Percentiles rank a stretch among this genome's conserved stretches.
These are phyloP conservation scores for Rugonectria rugulosa DNA, from an alignment of 2,329 filamentous ascomycete genomes.

Conservation along the genomic window DNA sequence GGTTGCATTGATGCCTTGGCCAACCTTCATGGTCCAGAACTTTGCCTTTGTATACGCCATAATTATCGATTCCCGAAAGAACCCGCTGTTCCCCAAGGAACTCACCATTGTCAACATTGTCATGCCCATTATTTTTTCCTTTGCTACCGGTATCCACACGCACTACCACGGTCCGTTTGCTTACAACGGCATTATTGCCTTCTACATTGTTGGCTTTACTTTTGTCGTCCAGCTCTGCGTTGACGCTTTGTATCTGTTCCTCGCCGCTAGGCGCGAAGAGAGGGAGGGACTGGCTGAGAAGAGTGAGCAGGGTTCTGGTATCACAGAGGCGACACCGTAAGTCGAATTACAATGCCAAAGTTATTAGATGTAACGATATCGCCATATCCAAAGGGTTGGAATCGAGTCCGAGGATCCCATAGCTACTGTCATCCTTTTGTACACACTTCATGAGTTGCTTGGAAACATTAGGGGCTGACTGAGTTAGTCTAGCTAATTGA, in stretches of 20 bases:
- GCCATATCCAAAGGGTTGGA: too few relatives aligned
- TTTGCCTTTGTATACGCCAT: conserved; percentile 26
- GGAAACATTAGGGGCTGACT: too few relatives aligned
- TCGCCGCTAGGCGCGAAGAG: neutral
- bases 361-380: too few relatives aligned
- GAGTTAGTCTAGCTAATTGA: too few relatives aligned
- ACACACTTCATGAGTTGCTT: too few relatives aligned
- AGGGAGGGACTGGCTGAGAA: too few relatives aligned
- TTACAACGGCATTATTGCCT: conserved; percentile 21
- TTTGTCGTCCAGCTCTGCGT: conserved; percentile 17
- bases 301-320: too few relatives aligned
- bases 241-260: conserved; percentile 7
- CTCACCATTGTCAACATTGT: conserved; percentile 23
- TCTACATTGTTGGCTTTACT: conserved; percentile 21
- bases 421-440: too few relatives aligned
- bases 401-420: too few relatives aligned
- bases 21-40: conserved; percentile 21
- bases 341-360: too few relatives aligned
- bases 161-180: conserved; percentile 22
- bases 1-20: conserved; percentile 21
- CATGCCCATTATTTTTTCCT: conserved; percentile 14
- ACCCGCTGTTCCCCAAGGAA: conserved; percentile 25
- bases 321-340: too few relatives aligned
- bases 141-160: conserved; percentile 16
- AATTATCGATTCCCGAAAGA: conserved; percentile 19